phyloP scores from a whole-genome alignment of 2,329 filamentous ascomycete genomes.

The Ceratocystis alfenasii region DNA sequence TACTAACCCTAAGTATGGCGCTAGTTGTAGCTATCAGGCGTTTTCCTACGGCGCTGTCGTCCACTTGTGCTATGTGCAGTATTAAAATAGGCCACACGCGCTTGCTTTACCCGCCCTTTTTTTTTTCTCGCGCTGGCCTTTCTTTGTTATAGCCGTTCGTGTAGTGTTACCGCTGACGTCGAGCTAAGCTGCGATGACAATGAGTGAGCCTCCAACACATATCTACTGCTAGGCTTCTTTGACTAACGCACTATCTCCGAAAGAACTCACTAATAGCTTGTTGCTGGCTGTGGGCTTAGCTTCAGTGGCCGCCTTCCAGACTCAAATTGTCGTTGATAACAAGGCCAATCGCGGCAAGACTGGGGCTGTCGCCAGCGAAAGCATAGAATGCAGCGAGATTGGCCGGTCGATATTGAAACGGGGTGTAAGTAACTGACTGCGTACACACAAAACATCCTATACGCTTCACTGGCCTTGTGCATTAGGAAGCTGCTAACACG shows the following conservation, averaged over 20 bases:
- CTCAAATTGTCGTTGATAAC: constrained; percentile 1
- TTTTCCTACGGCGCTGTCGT: no score
- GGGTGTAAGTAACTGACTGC: constrained; percentile 33
- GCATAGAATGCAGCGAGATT: constrained; percentile 54
- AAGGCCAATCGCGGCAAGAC: not conserved
- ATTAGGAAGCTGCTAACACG: not conserved
- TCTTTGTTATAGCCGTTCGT: not conserved
- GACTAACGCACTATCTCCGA: not conserved
- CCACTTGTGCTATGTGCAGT: no score
- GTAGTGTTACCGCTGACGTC: not conserved
- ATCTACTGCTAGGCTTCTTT: not conserved
- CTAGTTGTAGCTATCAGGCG: no score
- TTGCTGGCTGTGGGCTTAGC: constrained; percentile 2
- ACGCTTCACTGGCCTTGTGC: not conserved
- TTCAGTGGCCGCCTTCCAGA: not conserved
- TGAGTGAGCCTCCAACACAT: not conserved
- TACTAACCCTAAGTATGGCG: not conserved
- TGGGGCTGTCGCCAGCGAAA: constrained; percentile 62
- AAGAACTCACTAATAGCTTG: not conserved
- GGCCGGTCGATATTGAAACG: constrained; percentile 49
- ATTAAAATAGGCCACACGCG: no score
- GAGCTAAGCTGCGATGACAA: not conserved
- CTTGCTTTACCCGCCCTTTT: no score
- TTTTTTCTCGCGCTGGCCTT: no score
- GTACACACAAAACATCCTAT: not conserved